phyloP scores from a whole-genome alignment of 495 filamentous ascomycete genomes.

The Hypoxylon subgilvum region DNA sequence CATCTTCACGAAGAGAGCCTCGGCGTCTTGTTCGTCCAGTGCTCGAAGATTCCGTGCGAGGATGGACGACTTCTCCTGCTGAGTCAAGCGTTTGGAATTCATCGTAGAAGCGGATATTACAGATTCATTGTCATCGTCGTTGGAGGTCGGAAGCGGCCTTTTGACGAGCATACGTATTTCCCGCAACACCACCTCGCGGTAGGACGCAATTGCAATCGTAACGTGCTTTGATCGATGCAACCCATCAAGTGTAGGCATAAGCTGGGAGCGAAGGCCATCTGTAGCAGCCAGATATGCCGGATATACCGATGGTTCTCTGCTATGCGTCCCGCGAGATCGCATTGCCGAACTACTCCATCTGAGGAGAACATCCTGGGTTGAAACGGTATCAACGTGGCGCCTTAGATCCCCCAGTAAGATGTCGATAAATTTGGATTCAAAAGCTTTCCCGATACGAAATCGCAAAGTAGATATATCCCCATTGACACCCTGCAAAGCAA shows the following conservation, averaged over 20 bases:
- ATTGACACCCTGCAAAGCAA: constrained; percentile 79
- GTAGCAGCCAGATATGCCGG: constrained; percentile 77
- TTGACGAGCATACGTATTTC: constrained; percentile 90
- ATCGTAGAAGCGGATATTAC: constrained; percentile 86
- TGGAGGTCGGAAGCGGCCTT: constrained; percentile 83
- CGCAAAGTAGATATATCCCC: constrained; percentile 76
- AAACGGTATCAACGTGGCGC: constrained; percentile 78
- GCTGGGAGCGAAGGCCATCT: constrained; percentile 68
- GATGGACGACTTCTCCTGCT: constrained; percentile 87
- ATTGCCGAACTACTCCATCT: constrained; percentile 68
- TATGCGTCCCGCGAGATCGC: constrained; percentile 65
- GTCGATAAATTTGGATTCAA: constrained; percentile 80
- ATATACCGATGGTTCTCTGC: constrained; percentile 66
- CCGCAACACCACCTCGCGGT: constrained; percentile 82
- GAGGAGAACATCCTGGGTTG: constrained; percentile 73
- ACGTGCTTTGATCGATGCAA: constrained; percentile 80
- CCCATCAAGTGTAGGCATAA: constrained; percentile 73
- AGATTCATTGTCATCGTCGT: constrained; percentile 90
- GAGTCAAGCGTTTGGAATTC: constrained; percentile 68
- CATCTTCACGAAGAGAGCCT: constrained; percentile 79
- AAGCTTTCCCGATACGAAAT: constrained; percentile 81
- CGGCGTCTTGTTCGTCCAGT: constrained; percentile 81
- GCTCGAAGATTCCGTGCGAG: constrained; percentile 91
- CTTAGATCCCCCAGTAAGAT: constrained; percentile 80
- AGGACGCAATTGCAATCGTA: constrained; percentile 78